Evolutionary conservation across 1,284 basidiomycete genomes (phyloP).

Genomic region (Microbotryomycetes sp.): DNA sequence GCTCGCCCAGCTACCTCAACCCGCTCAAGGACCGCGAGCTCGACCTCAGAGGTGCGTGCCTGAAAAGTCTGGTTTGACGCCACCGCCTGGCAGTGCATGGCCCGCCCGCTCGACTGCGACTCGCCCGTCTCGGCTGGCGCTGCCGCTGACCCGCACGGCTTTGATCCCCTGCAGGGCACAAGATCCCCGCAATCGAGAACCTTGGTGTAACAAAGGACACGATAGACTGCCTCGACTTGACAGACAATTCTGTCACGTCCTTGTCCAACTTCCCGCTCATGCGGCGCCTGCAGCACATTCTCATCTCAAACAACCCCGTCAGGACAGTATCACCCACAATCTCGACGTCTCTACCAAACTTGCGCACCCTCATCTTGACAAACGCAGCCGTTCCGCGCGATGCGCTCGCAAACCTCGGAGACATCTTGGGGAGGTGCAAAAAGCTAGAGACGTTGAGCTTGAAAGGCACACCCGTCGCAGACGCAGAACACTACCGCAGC

Average conservation of each 20-base stretch:
- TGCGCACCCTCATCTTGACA: conserved; percentile 68
- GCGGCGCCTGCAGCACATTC: conserved; percentile 66
- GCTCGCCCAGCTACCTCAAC: conserved; percentile 71
- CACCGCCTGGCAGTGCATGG: background rate
- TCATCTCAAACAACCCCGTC: conserved; percentile 83
- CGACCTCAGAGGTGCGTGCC: conserved; percentile 75
- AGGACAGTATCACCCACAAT: conserved; percentile 70
- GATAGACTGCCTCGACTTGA: conserved; percentile 82
- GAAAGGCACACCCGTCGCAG: conserved; percentile 81
- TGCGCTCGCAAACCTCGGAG: conserved; percentile 64
- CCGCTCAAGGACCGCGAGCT: conserved; percentile 90
- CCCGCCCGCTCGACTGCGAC: background rate
- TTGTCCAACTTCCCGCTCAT: conserved; percentile 81
- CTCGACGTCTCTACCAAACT: conserved; percentile 72
- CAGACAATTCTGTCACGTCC: conserved; percentile 85
- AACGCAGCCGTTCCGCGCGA: conserved; percentile 49
- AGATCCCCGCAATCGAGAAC: conserved; percentile 98
- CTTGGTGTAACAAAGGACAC: conserved; percentile 78
- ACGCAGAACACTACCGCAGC: conserved; percentile 94
- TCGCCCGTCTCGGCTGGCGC: background rate
- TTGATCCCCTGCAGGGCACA: conserved; percentile 59
- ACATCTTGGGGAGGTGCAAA: conserved; percentile 69
- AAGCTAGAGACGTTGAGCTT: conserved; percentile 74
- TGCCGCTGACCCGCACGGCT: background rate
- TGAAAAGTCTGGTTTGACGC: background rate